Percentiles rank a stretch among this genome's conserved stretches.
phyloP scores from a whole-genome alignment of 805 yeast genomes.

The Yueomyces sp. region DNA sequence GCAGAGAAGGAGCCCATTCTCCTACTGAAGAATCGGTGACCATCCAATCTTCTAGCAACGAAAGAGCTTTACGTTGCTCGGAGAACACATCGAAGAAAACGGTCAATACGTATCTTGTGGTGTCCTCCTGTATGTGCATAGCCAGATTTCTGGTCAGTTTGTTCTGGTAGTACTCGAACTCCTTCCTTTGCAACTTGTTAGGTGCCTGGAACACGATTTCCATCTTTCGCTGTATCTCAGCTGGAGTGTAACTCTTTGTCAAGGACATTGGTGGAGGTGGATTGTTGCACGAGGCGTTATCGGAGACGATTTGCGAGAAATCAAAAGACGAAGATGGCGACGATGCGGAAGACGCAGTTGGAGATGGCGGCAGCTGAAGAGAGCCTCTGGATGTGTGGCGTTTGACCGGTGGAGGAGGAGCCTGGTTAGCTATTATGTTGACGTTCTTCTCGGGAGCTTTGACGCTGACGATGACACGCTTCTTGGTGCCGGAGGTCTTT shows the following conservation, averaged over 20 bases:
- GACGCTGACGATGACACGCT: conserved; percentile 3
- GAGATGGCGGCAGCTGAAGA: neutral
- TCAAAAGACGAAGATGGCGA: neutral
- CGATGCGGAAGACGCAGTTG: neutral
- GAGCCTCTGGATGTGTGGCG: neutral
- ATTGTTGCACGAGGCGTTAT: neutral
- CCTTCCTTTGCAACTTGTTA: conserved; percentile 27
- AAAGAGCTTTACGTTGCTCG: conserved; percentile 22
- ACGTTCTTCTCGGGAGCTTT: conserved; percentile 13
- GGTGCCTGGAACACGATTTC: conserved; percentile 15
- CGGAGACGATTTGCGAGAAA: neutral
- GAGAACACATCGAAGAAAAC: conserved; percentile 13
- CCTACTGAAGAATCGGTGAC: conserved; percentile 42
- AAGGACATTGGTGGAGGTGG: neutral
- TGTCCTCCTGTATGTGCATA: conserved; percentile 16
- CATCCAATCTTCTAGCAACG: conserved; percentile 36
- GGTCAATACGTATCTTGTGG: conserved; percentile 17
- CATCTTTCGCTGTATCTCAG: conserved; percentile 13
- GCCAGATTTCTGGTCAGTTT: conserved; percentile 25
- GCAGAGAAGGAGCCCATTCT: conserved; percentile 56
- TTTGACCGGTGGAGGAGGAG: conserved; percentile 3
- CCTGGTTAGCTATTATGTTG: neutral
- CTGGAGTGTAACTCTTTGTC: neutral
- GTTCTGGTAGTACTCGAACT: conserved; percentile 30
- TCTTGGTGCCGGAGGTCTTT: conserved; percentile 5